A percentile compares a stretch with the other conserved stretches of the same genome.
These are phyloP conservation scores for Verticillium klebahnii DNA, from an alignment of 2,329 filamentous ascomycete species.

Conservation along the genomic window DNA sequence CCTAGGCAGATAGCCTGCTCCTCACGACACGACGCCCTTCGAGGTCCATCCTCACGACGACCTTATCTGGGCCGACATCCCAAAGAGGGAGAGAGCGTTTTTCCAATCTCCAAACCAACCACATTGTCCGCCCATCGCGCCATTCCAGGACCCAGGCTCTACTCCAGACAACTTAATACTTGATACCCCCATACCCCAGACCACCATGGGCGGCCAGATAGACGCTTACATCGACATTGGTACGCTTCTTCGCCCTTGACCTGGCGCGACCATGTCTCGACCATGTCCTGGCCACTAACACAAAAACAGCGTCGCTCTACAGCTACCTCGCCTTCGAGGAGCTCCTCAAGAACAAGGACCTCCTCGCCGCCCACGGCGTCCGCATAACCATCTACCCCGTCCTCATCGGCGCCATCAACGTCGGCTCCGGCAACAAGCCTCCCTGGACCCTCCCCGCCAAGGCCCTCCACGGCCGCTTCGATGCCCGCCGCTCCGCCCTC, in stretches of 20 bases:
- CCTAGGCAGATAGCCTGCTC: no score
- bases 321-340: slow-evolving; percentile 55
- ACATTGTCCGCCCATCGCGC: no score
- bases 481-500: slow-evolving; percentile 32
- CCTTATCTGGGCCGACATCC: no score
- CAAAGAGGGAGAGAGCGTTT: no score
- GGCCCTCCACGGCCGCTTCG: slow-evolving; percentile 46
- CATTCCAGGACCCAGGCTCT: neutral
- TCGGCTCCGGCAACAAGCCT: slow-evolving; percentile 63
- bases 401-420: slow-evolving; percentile 65
- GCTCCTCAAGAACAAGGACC: slow-evolving; percentile 48
- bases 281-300: neutral
- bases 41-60: no score
- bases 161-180: neutral
- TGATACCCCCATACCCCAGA: neutral
- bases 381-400: slow-evolving; percentile 69
- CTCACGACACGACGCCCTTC: no score
- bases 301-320: slow-evolving; percentile 55
- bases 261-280: neutral
- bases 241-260: slow-evolving; percentile 26
- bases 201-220: slow-evolving; percentile 56
- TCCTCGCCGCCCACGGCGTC: slow-evolving; percentile 54
- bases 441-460: slow-evolving; percentile 70
- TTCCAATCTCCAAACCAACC: no score
- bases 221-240: slow-evolving; percentile 65